phyloP scores from a whole-genome alignment of 768 basidiomycete species.

The Mycena galericulata region DNA sequence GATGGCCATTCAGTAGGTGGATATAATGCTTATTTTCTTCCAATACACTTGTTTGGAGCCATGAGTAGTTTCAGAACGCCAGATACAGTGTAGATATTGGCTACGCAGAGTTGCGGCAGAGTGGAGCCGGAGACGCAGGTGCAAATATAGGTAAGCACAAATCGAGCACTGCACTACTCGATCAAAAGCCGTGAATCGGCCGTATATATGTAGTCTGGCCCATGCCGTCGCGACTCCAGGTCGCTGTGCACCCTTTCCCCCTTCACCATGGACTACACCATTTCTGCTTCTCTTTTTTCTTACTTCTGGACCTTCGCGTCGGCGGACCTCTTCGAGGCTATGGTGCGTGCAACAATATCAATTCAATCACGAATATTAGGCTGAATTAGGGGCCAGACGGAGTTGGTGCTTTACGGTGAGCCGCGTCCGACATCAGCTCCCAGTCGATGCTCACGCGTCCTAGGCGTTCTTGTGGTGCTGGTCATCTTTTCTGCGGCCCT shows the following conservation, averaged over 20 bases:
- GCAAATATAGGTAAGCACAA: too few species aligned
- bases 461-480: conserved; percentile 32
- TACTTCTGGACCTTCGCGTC: conserved; percentile 8
- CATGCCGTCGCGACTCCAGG: not conserved
- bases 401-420: conserved; percentile 29
- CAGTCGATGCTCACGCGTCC: not conserved
- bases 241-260: not conserved
- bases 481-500: conserved; percentile 26
- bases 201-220: not conserved
- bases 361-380: not conserved
- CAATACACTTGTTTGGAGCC: too few species aligned
- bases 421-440: too few species aligned
- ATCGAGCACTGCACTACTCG: too few species aligned
- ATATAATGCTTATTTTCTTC: too few species aligned
- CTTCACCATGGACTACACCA: conserved; percentile 18
- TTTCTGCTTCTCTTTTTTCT: not conserved
- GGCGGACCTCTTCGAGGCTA: conserved; percentile 7
- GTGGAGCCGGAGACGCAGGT: too few species aligned
- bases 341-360: conserved; percentile 1
- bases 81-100: too few species aligned
- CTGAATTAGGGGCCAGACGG: conserved; percentile 13
- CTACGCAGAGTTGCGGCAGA: too few species aligned
- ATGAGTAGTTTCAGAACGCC: too few species aligned
- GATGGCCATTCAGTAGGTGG: too few species aligned
- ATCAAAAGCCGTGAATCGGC: too few species aligned